Base-by-base conservation (phyloP, 192 early-diverging fungal genomes). In the Jimgerdemannia lactiflua region DNA sequence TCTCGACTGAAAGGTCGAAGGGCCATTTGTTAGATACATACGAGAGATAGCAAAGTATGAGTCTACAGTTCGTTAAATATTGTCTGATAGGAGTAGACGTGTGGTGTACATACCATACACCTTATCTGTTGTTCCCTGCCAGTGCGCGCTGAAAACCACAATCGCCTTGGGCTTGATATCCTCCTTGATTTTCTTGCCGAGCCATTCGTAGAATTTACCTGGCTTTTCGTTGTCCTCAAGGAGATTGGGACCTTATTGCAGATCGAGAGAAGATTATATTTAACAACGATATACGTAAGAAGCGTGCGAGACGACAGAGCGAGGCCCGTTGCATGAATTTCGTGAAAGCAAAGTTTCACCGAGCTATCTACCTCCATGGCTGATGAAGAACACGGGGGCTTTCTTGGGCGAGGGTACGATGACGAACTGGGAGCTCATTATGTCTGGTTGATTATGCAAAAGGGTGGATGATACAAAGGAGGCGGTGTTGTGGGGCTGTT, bases 121-220 rank as follows among this genome's bases (percentile, higher is more conserved):
- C 4, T 71, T 80, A 29, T 71, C 76, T 69, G 63, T 79, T 71
- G 43, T 69, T 17, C 85, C 87, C 67, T 93, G 87, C 90, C 90
- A 93, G 74, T 93, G 92, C 6, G 85, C 92, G n/a, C 86, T 89
- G 42, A 93, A 70, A 18, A 93, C 80, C 4, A 91, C 83, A 71
- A 93, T 86, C 3, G 87, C 90, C 19, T 80, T 87, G 9, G 92
- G 92, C 9, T 81, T 80, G 14, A 90, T 80, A 40, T 85, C 75
- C 9, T 83, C 73, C 59, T 74, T 54, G 41, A 85, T 71, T 4
- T 66, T 65, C 69, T 78, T 71, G 20, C 89, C 89, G 43, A 88
- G 82, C 68, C 75, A 76, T 18, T 73, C 75, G 7, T 82, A 75
- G 39, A 82, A 84, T 43, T 79, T 59, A 19, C 81, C 73, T 1